Evolutionary conservation across 1,139 yeast genomes (phyloP).

Genomic region (Candida glucosophila): DNA sequence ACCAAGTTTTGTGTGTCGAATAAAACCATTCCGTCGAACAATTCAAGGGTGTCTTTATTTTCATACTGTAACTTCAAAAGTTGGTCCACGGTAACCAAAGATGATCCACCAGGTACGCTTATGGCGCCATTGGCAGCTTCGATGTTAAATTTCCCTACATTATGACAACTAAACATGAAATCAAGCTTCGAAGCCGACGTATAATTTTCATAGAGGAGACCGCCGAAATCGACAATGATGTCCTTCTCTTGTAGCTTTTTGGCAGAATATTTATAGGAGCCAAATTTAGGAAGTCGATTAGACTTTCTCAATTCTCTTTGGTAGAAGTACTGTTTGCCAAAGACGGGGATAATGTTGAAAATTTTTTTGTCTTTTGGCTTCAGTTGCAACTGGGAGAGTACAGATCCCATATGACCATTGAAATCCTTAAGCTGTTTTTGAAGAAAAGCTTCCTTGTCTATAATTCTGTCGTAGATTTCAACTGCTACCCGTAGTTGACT

Average conservation of each 20-base stretch:
- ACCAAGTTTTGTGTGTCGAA: slow-evolving; percentile 61
- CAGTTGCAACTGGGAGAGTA: slow-evolving; percentile 56
- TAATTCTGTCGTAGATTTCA: slow-evolving; percentile 51
- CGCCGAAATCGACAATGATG: slow-evolving; percentile 51
- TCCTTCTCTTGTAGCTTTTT: slow-evolving; percentile 70
- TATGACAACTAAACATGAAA: slow-evolving; percentile 70
- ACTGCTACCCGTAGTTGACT: slow-evolving; percentile 55
- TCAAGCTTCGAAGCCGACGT: slow-evolving; percentile 56
- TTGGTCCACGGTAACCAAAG: slow-evolving; percentile 55
- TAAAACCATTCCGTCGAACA: slow-evolving; percentile 59
- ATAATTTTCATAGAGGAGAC: slow-evolving; percentile 31
- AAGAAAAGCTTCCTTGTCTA: slow-evolving; percentile 55
- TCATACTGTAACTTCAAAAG: slow-evolving; percentile 62
- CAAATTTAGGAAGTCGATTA: slow-evolving; percentile 68
- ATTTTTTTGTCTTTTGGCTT: slow-evolving; percentile 43
- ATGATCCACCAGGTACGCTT: slow-evolving; percentile 43
- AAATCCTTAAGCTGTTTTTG: slow-evolving; percentile 57
- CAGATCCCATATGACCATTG: slow-evolving; percentile 58
- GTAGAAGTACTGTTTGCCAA: slow-evolving; percentile 74
- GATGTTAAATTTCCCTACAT: slow-evolving; percentile 62
- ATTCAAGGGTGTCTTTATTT: slow-evolving; percentile 36
- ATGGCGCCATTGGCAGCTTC: slow-evolving; percentile 48
- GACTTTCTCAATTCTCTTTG: slow-evolving; percentile 61
- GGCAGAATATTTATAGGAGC: slow-evolving; percentile 76
- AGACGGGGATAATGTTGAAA: slow-evolving; percentile 50